Base-by-base conservation (phyloP, 192 early-diverging fungal genomes). In the Entophlyctis luteolus region DNA sequence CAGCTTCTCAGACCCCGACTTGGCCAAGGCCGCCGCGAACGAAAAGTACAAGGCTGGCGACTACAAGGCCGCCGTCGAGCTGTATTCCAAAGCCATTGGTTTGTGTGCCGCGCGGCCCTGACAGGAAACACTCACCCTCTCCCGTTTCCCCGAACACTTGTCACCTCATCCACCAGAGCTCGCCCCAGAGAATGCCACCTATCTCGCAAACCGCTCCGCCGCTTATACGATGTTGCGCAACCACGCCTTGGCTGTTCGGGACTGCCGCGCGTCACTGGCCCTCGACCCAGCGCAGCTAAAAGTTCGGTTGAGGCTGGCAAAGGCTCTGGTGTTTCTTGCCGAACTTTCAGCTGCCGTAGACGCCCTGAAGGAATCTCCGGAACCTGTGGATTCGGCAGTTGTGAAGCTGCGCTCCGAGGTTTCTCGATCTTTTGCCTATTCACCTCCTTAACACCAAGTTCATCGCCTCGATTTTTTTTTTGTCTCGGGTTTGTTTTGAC, bases 131-230 rank as follows among this genome's bases (percentile, higher is more conserved):
- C n/a, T n/a, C 39, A 42, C 39, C 10, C n/a, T 42, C n/a, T 42
- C 8, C n/a, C 39, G n/a, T n/a, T n/a, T n/a, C n/a, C n/a, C n/a
- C n/a, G n/a, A n/a, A n/a, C n/a, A n/a, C n/a, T n/a, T n/a, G n/a
- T n/a, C n/a, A n/a, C n/a, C n/a, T n/a, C n/a, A n/a, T n/a, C n/a
- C n/a, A 53, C 6, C 46, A 73, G 88, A 87, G 31, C 33, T 84
- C n/a, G 74, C 75, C 32, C 84, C 90, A 38, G 58, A 73, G 20
- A 77, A 69, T n/a, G 72, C 85, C 6, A 91, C 85, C 2, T 89
- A 86, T 58, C 89, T 88, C 59, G 75, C 73, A 53, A 93, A 93
- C 74, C 79, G 91, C n/a, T 84, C 89, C 10, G 91, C 91, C 10
- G 91, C 91, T 14, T 77, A 83, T 20, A 83, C 87, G 65, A 90